Evolutionary conservation across 192 early-diverging fungal genomes (phyloP).

Genomic region (Geranomyces michiganensis): DNA sequence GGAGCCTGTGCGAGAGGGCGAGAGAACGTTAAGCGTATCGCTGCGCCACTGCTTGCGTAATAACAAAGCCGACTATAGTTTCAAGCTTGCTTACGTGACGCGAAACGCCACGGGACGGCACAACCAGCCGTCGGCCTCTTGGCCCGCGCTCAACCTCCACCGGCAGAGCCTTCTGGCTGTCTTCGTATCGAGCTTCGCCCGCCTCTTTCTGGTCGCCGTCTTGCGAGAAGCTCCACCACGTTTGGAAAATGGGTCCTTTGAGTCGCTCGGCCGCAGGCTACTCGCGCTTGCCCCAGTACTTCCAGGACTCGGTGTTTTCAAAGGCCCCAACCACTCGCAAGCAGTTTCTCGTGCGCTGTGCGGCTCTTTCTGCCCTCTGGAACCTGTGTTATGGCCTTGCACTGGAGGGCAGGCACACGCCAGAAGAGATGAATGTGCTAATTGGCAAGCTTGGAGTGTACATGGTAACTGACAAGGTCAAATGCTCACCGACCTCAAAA

Average conservation of each 20-base stretch:
- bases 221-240: too few species aligned
- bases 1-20: too few species aligned
- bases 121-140: too few species aligned
- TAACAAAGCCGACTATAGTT: too few species aligned
- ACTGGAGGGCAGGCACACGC: slow-evolving; percentile 11
- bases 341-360: not conserved
- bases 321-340: not conserved
- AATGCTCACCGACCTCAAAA: not conserved
- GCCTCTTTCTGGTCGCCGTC: too few species aligned
- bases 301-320: slow-evolving; percentile 4
- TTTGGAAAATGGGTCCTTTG: too few species aligned
- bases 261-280: slow-evolving; percentile 6
- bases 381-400: not conserved
- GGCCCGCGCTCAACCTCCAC: too few species aligned
- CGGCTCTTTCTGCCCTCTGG: not conserved
- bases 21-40: too few species aligned
- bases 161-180: too few species aligned
- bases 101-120: too few species aligned
- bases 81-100: too few species aligned
- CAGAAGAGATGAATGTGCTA: slow-evolving; percentile 10
- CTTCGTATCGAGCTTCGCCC: not conserved
- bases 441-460: slow-evolving; percentile 11
- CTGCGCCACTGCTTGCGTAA: too few species aligned
- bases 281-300: not conserved
- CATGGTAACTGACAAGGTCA: not conserved